These are phyloP conservation scores for Chlorella vulgaris DNA, from an alignment of 139 green algal genomes.

Conservation along the genomic window DNA sequence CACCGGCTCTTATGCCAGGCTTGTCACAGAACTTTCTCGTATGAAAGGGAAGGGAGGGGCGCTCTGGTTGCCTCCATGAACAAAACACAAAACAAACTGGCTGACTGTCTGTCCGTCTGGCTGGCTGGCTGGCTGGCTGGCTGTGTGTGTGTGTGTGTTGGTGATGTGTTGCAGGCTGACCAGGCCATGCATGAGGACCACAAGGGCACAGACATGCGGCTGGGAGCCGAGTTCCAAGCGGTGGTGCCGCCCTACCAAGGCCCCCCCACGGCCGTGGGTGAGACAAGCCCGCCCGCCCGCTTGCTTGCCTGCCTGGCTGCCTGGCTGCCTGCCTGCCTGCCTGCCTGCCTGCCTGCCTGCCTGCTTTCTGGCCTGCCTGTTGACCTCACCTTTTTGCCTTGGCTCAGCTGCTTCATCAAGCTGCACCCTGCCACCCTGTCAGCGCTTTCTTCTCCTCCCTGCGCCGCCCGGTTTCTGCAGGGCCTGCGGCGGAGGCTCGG, in stretches of 20 bases:
- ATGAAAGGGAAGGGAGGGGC: no score
- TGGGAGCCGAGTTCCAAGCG: slow-evolving; percentile 53
- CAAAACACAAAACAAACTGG: no score
- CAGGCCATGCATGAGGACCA: slow-evolving; percentile 17
- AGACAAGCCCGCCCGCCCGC: no score
- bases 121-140: no score
- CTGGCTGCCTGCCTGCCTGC: no score
- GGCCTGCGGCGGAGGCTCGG: neutral
- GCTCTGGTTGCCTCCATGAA: no score
- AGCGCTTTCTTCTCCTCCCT: neutral
- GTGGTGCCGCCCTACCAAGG: slow-evolving; percentile 12
- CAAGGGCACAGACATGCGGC: slow-evolving; percentile 30
- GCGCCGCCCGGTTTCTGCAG: no score
- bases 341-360: no score
- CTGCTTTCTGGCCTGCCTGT: neutral
- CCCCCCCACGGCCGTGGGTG: slow-evolving; percentile 3
- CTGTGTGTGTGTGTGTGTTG: neutral
- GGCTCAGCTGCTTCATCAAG: neutral
- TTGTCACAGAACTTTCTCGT: no score
- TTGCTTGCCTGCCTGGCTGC: no score
- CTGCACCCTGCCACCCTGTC: neutral
- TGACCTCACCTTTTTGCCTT: neutral
- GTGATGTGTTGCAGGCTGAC: neutral
- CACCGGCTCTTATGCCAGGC: no score
- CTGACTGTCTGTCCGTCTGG: no score